These are phyloP conservation scores for Lipomyces lipofer DNA, from an alignment of 805 yeast genomes.

Conservation along the genomic window DNA sequence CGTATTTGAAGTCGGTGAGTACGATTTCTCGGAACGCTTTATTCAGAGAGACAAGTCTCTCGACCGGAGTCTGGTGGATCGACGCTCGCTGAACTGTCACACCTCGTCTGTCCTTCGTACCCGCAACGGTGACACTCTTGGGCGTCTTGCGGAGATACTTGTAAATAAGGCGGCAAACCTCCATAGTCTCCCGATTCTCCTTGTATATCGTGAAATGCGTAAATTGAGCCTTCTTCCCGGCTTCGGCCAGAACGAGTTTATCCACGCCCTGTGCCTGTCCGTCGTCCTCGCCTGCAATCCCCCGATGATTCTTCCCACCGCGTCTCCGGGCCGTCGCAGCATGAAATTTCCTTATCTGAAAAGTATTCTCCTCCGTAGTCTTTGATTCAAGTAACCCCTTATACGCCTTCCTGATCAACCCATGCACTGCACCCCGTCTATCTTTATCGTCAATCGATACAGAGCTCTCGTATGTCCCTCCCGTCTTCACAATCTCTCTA, in stretches of 20 bases:
- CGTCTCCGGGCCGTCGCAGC: neutral
- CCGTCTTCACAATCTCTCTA: constrained; percentile 1
- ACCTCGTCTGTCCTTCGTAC: constrained; percentile 96
- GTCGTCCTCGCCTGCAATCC: neutral
- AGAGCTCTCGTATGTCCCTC: constrained; percentile 50
- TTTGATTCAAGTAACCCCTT: constrained; percentile 73
- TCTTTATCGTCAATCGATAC: constrained; percentile 64
- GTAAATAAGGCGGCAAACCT: constrained; percentile 74
- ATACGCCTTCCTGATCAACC: constrained; percentile 70
- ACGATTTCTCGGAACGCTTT: constrained; percentile 72
- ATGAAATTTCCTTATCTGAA: constrained; percentile 50
- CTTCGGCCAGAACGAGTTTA: constrained; percentile 6
- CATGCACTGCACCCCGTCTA: constrained; percentile 76
- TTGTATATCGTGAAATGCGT: constrained; percentile 81
- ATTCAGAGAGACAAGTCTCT: constrained; percentile 74
- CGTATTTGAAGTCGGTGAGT: constrained; percentile 76
- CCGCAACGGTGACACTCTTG: constrained; percentile 75
- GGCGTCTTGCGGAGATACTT: constrained; percentile 75
- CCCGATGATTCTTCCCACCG: neutral
- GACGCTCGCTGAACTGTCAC: constrained; percentile 85
- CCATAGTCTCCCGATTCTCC: constrained; percentile 97
- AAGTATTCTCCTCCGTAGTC: constrained; percentile 67
- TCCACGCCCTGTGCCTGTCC: constrained; percentile 7
- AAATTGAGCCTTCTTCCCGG: constrained; percentile 66
- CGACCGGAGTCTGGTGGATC: constrained; percentile 66